Evolutionary conservation across 164 flowering plant genomes (phyloP), one percentile per base, ranked within the genome.

Genomic region (Kalanchoe fedtschenkoi): DNA sequence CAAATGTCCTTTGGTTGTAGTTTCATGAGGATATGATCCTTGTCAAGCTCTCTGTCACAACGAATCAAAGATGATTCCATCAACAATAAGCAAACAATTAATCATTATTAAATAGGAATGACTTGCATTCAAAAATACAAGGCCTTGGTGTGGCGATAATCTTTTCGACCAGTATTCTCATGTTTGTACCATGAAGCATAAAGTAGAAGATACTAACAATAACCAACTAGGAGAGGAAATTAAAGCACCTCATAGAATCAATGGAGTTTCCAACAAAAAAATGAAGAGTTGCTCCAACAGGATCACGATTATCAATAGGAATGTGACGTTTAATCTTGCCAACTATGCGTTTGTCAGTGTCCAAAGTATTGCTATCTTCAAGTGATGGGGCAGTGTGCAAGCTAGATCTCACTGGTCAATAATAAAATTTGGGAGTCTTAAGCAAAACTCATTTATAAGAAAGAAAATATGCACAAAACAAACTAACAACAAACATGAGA

Each of bases 211-310:
- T 38, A 7, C n/a, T 14, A 34, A 65, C 17, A 60, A 44, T 14
- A 33, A 14, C 26, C n/a, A 19, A 63, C 26, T 19, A 10, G 11
- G n/a, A 43, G 32, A 17, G 34, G 17, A 42, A 58, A 30, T 8
- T 19, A 8, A 30, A 41, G 34, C 5, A 89, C 96, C 88, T 82
- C 74, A 67, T 84, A 62, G 85, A 19, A 75, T 89, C 91, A 75
- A 71, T 79, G 11, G 83, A 71, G 71, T 90, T 96, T 54, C 98
- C 98, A 68, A 90, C 97, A 81, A 75, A 89, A 73, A 89, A 89
- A 68, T 92, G 98, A 74, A 92, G 89, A 35, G 82, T 86, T 19
- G 96, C 98, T 17, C 96, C 98, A 24, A 62, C 72, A 68, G 87
- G 93, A 65, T 87, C 98, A 69, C 93, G 95, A 66, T 81, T 77